Conservation (phyloP, 345 rosid species). For the Eutrema japonicum region DNA sequence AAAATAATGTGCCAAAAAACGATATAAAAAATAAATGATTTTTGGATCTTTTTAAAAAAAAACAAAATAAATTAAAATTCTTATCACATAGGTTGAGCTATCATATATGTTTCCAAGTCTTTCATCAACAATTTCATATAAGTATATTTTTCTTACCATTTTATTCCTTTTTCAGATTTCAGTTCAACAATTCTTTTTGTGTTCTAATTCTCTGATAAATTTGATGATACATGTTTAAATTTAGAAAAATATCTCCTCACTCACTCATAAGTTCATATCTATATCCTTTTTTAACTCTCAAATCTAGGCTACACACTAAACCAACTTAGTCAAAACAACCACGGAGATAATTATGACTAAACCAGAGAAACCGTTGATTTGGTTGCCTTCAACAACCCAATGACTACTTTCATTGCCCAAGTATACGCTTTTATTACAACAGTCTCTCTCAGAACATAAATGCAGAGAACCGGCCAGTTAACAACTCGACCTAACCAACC, state of each 20-base stretch:
- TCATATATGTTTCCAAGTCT: slow-evolving; percentile 13
- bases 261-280: neutral
- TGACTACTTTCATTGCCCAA: neutral
- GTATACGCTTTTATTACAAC: slow-evolving; percentile 31
- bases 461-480: slow-evolving; percentile 21
- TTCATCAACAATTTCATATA: neutral
- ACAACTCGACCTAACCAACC: slow-evolving; percentile 20
- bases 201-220: neutral
- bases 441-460: slow-evolving; percentile 21
- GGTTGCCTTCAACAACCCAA: slow-evolving; percentile 1
- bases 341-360: neutral
- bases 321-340: slow-evolving; percentile 1
- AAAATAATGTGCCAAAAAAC: too few species aligned
- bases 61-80: too few species aligned
- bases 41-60: too few species aligned
- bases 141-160: too few species aligned
- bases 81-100: neutral
- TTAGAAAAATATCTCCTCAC: slow-evolving; percentile 5
- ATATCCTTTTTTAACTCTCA: too few species aligned
- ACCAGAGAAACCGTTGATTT: neutral
- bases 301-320: neutral
- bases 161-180: slow-evolving; percentile 6
- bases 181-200: slow-evolving; percentile 1
- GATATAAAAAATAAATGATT: too few species aligned
- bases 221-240: neutral